These are phyloP conservation scores for Nemania bipapillata DNA, from an alignment of 2,329 filamentous ascomycete genomes.

Conservation along the genomic window DNA sequence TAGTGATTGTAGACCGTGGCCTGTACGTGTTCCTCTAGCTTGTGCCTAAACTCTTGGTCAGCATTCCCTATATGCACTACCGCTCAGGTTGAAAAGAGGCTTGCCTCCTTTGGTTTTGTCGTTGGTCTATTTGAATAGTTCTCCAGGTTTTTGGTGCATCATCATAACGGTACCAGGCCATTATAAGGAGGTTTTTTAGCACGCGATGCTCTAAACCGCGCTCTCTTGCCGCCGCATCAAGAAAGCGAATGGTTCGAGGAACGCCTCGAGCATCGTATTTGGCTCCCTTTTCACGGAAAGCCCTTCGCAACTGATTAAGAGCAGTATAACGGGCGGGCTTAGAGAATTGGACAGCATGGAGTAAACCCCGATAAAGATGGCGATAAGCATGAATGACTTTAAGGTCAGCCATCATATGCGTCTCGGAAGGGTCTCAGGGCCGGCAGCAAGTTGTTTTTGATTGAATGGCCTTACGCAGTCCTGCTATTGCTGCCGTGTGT, in stretches of 20 bases:
- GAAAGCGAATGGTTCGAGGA: slow-evolving; percentile 75
- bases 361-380: slow-evolving; percentile 71
- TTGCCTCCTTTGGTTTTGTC: slow-evolving; percentile 37
- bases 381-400: slow-evolving; percentile 74
- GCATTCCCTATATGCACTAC: slow-evolving; percentile 1
- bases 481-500: background rate
- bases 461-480: background rate
- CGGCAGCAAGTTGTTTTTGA: background rate
- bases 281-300: slow-evolving; percentile 65
- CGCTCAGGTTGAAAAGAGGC: slow-evolving; percentile 14
- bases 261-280: slow-evolving; percentile 64
- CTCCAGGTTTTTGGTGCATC: slow-evolving; percentile 48
- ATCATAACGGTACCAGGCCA: slow-evolving; percentile 56
- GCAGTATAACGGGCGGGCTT: slow-evolving; percentile 72
- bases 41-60: slow-evolving; percentile 39
- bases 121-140: slow-evolving; percentile 33
- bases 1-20: slow-evolving; percentile 67
- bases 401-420: slow-evolving; percentile 48
- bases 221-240: slow-evolving; percentile 70
- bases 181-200: slow-evolving; percentile 73
- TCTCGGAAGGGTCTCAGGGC: background rate
- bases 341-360: slow-evolving; percentile 78
- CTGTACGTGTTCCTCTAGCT: slow-evolving; percentile 39
- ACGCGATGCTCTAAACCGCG: slow-evolving; percentile 77
- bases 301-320: slow-evolving; percentile 67